These are phyloP conservation scores for Tuber magnatum DNA, from an alignment of 495 filamentous ascomycete species.

Conservation along the genomic window DNA sequence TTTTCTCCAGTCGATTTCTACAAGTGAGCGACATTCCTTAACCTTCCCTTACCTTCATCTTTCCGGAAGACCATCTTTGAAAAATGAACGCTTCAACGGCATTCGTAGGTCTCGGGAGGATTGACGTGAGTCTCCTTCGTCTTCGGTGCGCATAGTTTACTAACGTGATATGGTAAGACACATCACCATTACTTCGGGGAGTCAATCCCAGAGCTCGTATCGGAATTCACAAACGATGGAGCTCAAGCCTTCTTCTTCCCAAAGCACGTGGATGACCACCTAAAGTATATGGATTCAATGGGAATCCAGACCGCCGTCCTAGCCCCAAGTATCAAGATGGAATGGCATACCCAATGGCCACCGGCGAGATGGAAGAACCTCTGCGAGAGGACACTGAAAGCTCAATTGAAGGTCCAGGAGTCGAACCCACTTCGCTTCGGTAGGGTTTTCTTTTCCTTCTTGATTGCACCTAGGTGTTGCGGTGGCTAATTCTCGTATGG, in stretches of 20 bases:
- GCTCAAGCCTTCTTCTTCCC: conserved; percentile 1
- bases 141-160: background rate
- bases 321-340: background rate
- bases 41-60: background rate
- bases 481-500: background rate
- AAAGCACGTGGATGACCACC: background rate
- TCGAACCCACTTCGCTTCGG: background rate
- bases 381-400: background rate
- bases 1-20: background rate
- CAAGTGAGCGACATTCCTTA: background rate
- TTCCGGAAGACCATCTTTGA: background rate
- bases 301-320: background rate
- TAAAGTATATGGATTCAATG: background rate
- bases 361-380: background rate
- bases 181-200: conserved; percentile 1
- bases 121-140: background rate
- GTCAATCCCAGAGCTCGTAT: background rate
- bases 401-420: background rate
- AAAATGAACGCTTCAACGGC: background rate
- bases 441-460: background rate
- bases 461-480: background rate
- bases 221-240: background rate
- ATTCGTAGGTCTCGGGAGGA: background rate
- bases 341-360: conserved; percentile 1
- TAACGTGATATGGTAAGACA: background rate